These are phyloP conservation scores for Ophiostoma novo-ulmi DNA, from an alignment of 2,329 filamentous ascomycete genomes.

Conservation along the genomic window DNA sequence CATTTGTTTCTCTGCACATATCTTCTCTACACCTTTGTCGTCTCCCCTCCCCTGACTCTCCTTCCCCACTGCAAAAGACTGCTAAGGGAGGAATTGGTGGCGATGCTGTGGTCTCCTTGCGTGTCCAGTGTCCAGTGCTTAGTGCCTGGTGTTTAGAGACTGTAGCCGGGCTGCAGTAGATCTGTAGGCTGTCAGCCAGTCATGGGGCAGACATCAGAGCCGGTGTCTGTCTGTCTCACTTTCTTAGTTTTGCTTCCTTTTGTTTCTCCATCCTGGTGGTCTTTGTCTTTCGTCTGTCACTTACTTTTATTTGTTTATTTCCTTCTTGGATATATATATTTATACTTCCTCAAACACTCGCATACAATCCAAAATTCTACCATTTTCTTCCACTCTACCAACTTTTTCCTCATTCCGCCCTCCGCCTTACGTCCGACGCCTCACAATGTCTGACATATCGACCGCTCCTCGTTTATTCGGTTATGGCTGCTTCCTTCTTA, in stretches of 20 bases:
- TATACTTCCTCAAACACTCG: not conserved
- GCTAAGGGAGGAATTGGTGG: not conserved
- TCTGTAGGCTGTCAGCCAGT: not conserved
- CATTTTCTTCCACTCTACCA: not conserved
- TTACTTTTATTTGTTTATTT: not conserved
- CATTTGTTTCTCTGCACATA: constrained; percentile 1
- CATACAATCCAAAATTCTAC: not conserved
- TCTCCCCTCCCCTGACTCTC: constrained; percentile 3
- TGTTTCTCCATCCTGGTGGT: not conserved
- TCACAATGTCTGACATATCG: not conserved
- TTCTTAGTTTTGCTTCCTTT: not conserved
- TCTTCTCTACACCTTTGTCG: not conserved
- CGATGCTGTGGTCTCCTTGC: not conserved
- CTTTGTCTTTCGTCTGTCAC: not conserved
- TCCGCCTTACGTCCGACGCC: not conserved
- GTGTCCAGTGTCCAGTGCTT: not conserved
- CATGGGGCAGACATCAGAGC: not conserved
- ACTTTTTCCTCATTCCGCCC: constrained; percentile 4
- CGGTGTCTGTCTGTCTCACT: not conserved
- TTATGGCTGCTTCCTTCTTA: not conserved
- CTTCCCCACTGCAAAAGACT: not conserved
- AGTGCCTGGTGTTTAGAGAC: not conserved
- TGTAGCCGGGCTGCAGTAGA: not conserved
- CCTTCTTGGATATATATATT: no score
- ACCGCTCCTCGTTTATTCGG: not conserved